Percentiles rank a stretch among this genome's conserved stretches.
Conservation (phyloP, 257 asterid genomes). For the Solanum dulcamara region DNA sequence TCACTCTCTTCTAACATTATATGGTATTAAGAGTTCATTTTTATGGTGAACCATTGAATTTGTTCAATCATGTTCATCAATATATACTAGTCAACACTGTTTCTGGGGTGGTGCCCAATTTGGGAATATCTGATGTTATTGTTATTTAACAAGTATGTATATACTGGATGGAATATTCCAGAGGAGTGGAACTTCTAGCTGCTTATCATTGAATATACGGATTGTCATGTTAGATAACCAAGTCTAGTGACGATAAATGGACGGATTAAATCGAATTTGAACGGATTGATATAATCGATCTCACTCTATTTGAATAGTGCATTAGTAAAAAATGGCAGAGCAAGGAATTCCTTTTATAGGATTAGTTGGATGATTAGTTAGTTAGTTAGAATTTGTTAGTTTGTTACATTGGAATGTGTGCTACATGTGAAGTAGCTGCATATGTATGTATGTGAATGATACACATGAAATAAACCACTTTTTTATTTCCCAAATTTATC, state of each 20-base stretch:
- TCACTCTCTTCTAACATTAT: no score
- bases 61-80: neutral
- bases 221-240: neutral
- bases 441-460: no score
- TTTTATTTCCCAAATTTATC: no score
- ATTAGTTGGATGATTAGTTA: no score
- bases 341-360: no score
- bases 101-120: constrained; percentile 18
- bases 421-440: no score
- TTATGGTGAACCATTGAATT: neutral
- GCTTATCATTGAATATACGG: neutral
- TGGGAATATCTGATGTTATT: constrained; percentile 15
- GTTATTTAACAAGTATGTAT: constrained; percentile 21
- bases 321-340: neutral
- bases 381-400: no score
- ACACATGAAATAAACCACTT: no score
- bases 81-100: neutral
- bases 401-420: no score
- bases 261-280: neutral
- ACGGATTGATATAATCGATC: neutral
- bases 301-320: neutral
- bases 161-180: constrained; percentile 3
- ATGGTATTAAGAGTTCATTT: neutral
- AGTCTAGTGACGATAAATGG: neutral
- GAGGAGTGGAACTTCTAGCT: neutral